These are phyloP conservation scores for Beauveria medogensis DNA, from an alignment of 2,329 filamentous ascomycete species.

Conservation along the genomic window DNA sequence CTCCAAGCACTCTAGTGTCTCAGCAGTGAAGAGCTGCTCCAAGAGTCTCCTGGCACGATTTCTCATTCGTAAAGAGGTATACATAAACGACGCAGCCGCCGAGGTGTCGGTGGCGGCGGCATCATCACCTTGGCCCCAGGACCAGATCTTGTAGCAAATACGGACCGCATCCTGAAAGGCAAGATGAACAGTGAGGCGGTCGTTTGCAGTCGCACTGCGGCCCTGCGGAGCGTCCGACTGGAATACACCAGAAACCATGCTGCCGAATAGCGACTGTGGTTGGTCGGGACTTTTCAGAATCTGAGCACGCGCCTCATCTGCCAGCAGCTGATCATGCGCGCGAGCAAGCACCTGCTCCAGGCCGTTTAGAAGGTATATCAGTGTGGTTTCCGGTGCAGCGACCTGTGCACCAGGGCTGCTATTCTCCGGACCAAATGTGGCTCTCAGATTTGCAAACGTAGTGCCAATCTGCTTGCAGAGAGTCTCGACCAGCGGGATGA, in stretches of 20 bases:
- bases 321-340: slow-evolving; percentile 73
- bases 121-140: slow-evolving; percentile 69
- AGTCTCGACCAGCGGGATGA: slow-evolving; percentile 86
- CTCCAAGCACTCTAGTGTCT: slow-evolving; percentile 88
- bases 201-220: slow-evolving; percentile 84
- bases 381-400: slow-evolving; percentile 55
- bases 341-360: slow-evolving; percentile 84
- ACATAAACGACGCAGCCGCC: slow-evolving; percentile 75
- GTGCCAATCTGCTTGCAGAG: slow-evolving; percentile 69
- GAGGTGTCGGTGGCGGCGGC: slow-evolving; percentile 51
- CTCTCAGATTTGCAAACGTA: slow-evolving; percentile 64
- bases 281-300: slow-evolving; percentile 72
- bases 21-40: slow-evolving; percentile 86
- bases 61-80: slow-evolving; percentile 83
- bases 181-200: slow-evolving; percentile 84
- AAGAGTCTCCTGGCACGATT: slow-evolving; percentile 81
- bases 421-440: slow-evolving; percentile 43
- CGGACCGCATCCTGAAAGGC: slow-evolving; percentile 94
- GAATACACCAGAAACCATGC: slow-evolving; percentile 89
- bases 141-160: slow-evolving; percentile 90
- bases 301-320: slow-evolving; percentile 64
- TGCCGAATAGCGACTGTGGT: slow-evolving; percentile 82
- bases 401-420: slow-evolving; percentile 17
- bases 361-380: slow-evolving; percentile 84
- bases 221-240: slow-evolving; percentile 66